These are phyloP conservation scores for Alopecurus myosuroides DNA, from an alignment of 176 grass and related monocot genomes.

Conservation along the genomic window DNA sequence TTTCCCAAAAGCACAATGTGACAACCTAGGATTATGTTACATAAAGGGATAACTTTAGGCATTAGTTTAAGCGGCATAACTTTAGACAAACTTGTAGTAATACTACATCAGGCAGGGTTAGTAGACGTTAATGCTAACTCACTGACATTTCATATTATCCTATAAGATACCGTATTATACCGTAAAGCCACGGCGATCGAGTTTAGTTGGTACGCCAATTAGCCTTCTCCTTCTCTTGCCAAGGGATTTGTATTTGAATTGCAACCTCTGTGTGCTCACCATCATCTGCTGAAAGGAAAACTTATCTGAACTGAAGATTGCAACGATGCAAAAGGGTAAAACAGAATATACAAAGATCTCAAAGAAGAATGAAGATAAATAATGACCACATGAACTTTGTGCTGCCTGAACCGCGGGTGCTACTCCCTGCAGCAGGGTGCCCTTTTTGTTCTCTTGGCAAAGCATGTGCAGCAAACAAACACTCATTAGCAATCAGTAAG, in stretches of 20 bases:
- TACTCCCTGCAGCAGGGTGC: neutral
- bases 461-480: neutral
- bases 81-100: neutral
- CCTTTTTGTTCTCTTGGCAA: neutral
- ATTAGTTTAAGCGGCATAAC: conserved; percentile 1
- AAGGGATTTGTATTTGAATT: neutral
- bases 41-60: conserved; percentile 9
- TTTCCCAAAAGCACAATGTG: conserved; percentile 6
- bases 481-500: conserved; percentile 31
- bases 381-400: neutral
- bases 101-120: neutral
- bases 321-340: neutral
- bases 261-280: neutral
- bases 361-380: neutral
- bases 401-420: neutral
- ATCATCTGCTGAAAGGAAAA: neutral
- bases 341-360: neutral
- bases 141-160: conserved; percentile 28
- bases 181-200: neutral
- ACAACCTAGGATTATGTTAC: conserved; percentile 7
- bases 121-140: conserved; percentile 33
- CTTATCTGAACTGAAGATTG: neutral
- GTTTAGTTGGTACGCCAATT: conserved; percentile 28
- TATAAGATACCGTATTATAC: neutral
- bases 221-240: neutral